Percentiles rank a stretch among this genome's conserved stretches.
Evolutionary conservation across 257 asterid genomes (phyloP).

Genomic region (Vinca minor): DNA sequence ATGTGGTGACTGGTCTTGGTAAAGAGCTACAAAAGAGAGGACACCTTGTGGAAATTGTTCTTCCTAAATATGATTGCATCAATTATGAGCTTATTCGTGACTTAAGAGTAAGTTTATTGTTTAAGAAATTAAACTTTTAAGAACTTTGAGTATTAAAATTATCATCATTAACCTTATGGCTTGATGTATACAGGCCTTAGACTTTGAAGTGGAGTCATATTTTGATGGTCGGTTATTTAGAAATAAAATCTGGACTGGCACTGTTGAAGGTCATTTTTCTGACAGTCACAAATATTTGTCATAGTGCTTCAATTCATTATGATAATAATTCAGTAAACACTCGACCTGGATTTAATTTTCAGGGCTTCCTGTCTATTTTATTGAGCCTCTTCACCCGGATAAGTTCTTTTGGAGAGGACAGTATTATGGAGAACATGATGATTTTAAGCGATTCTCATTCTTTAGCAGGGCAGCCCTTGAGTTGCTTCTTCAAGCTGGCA

Average conservation of each 20-base stretch:
- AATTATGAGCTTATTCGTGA: conserved; percentile 51
- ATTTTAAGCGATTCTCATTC: conserved; percentile 94
- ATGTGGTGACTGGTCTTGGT: conserved; percentile 92
- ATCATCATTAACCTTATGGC: conserved; percentile 13
- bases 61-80: conserved; percentile 97
- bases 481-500: conserved; percentile 77
- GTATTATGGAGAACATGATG: conserved; percentile 81
- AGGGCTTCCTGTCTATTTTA: conserved; percentile 96
- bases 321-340: not conserved
- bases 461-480: conserved; percentile 99
- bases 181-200: conserved; percentile 56
- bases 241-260: conserved; percentile 91
- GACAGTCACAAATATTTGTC: not conserved
- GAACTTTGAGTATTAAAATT: conserved; percentile 8
- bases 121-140: conserved; percentile 11
- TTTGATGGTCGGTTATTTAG: conserved; percentile 76
- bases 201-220: conserved; percentile 76
- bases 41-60: conserved; percentile 83
- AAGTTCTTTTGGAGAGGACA: conserved; percentile 95
- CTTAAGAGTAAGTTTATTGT: conserved; percentile 45
- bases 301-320: conserved; percentile 18
- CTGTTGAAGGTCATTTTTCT: conserved; percentile 65
- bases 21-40: conserved; percentile 91
- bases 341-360: conserved; percentile 21
- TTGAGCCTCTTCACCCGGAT: conserved; percentile 88